Evolutionary conservation across 768 basidiomycete species (phyloP).

Genomic region (Coprinopsis cinerea): DNA sequence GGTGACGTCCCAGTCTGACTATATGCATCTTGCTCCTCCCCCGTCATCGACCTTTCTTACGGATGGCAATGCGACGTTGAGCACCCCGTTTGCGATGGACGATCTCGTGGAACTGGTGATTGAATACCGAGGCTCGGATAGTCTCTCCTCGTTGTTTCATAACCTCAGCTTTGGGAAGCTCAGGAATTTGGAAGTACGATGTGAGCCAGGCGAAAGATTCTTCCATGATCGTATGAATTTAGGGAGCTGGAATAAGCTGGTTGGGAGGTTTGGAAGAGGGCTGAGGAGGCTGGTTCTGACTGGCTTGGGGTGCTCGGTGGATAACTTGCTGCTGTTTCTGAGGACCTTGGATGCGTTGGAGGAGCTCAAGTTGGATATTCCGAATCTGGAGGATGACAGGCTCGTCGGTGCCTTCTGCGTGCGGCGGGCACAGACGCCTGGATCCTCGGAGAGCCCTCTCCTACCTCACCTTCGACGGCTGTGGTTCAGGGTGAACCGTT

Average conservation of each 20-base stretch:
- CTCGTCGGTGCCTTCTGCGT: neutral
- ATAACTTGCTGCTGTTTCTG: neutral
- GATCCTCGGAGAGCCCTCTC: too few species aligned
- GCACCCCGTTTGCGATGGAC: neutral
- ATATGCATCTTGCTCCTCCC: neutral
- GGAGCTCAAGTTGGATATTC: neutral
- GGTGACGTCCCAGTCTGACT: neutral
- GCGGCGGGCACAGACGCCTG: too few species aligned
- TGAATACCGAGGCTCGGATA: conserved; percentile 1
- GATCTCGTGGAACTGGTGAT: neutral
- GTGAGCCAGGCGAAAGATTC: neutral
- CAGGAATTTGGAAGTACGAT: neutral
- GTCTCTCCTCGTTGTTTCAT: neutral
- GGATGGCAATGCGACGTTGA: too few species aligned
- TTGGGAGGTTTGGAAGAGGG: neutral
- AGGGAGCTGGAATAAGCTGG: neutral
- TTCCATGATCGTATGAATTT: neutral
- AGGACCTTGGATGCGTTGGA: neutral
- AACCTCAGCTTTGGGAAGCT: neutral
- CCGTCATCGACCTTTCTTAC: neutral
- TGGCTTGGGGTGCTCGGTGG: neutral
- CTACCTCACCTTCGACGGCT: neutral
- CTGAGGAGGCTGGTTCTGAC: neutral
- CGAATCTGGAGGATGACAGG: neutral
- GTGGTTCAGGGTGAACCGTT: neutral